Base-by-base conservation (phyloP, 2,329 filamentous ascomycete species). In the Exophiala xenobiotica region DNA sequence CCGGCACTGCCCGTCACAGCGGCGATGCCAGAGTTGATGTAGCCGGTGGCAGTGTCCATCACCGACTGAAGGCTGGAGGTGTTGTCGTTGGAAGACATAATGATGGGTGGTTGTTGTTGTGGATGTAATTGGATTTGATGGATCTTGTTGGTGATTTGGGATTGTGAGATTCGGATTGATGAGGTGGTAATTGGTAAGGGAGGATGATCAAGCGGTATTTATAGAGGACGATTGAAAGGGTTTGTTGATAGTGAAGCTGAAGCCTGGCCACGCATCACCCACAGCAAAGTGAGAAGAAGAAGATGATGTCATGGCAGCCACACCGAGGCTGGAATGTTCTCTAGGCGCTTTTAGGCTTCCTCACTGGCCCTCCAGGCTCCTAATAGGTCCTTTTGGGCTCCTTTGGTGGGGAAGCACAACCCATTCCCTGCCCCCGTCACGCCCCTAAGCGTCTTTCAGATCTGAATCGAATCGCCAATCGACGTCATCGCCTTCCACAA, bases 1-100 rank as follows among this genome's bases (percentile, higher is more conserved):
- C 77, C 76, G 2, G 78, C 77, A 75, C 74, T 89, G 63, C 90
- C 90, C 7, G 87, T 91, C 49, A 95, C 55, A 56, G 75, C 79
- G 58, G 89, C 88, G 43, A 93, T 63, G 43, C 78, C 82, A 56
- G 79, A 86, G 72, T 95, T 89, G 46, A 85, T 80, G 48, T 83
- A 76, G 61, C 88, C 88, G 29, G 83, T 78, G 64, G 87, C 87
- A 11, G 80, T 80, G 78, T 91, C 86, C 62, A 88, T 67, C 73
- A 85, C 85, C 51, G 88, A 87, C 78, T 92, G 81, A 65, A 91
- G 78, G 58, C 90, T 93, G 57, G 89, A 95, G 61, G 86, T 68
- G 53, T 60, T 61, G 39, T 62, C 58, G 51, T 53, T 53, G 29
- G 55, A 46, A 49, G 53, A 56, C 53, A 56, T 59, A 16, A 41